These are phyloP conservation scores for Capronia coronata DNA, from an alignment of 2,329 filamentous ascomycete species.

Conservation along the genomic window DNA sequence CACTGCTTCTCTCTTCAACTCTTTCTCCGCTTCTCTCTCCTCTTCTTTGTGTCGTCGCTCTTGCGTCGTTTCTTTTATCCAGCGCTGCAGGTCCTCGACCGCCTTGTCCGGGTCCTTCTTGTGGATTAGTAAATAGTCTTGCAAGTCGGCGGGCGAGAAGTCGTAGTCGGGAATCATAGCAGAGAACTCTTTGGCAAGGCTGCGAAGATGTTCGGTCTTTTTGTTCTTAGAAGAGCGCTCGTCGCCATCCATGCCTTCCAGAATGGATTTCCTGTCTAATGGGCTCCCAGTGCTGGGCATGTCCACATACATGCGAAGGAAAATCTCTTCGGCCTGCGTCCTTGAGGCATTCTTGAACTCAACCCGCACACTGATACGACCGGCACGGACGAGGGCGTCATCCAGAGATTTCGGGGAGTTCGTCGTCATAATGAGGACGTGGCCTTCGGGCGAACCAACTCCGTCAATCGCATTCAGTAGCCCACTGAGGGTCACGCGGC, in stretches of 20 bases:
- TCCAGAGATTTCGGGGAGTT: slow-evolving; percentile 69
- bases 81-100: slow-evolving; percentile 39
- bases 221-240: not conserved
- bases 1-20: slow-evolving; percentile 13
- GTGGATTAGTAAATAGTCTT: slow-evolving; percentile 47
- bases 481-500: slow-evolving; percentile 63
- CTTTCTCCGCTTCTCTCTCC: slow-evolving; percentile 23
- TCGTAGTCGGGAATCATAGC: slow-evolving; percentile 40
- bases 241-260: too few relatives aligned
- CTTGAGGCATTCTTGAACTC: slow-evolving; percentile 43
- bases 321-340: slow-evolving; percentile 30
- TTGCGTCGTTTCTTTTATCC: slow-evolving; percentile 30
- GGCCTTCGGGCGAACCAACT: slow-evolving; percentile 70
- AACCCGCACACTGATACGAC: slow-evolving; percentile 65
- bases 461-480: slow-evolving; percentile 80
- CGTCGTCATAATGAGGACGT: slow-evolving; percentile 65
- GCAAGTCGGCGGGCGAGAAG: slow-evolving; percentile 49
- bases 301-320: slow-evolving; percentile 31
- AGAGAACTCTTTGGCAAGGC: slow-evolving; percentile 43
- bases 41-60: slow-evolving; percentile 22
- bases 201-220: slow-evolving; percentile 29
- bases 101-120: slow-evolving; percentile 46
- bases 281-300: slow-evolving; percentile 10
- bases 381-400: slow-evolving; percentile 65
- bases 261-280: not conserved